These are phyloP conservation scores for Lactarius tabidus DNA, from an alignment of 768 basidiomycete species.

Conservation along the genomic window DNA sequence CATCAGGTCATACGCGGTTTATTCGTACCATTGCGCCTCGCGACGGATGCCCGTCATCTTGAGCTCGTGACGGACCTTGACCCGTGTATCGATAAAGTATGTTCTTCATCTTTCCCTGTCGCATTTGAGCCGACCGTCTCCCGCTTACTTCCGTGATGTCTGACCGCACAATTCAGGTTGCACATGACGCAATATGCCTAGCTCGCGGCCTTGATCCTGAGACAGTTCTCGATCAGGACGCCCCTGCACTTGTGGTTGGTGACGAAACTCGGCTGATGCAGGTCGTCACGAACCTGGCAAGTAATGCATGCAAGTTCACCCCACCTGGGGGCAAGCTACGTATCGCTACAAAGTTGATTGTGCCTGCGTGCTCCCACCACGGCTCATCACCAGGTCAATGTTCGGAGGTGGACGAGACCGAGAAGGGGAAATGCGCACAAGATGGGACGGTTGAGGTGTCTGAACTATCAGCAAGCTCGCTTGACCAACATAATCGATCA, in stretches of 20 bases:
- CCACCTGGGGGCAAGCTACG: slow-evolving; percentile 62
- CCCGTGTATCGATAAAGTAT: slow-evolving; percentile 56
- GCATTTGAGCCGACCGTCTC: background rate
- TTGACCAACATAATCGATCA: slow-evolving; percentile 50
- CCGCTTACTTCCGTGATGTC: background rate
- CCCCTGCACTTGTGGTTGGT: slow-evolving; percentile 71
- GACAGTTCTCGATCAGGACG: slow-evolving; percentile 42
- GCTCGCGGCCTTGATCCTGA: slow-evolving; percentile 51
- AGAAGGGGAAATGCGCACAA: background rate
- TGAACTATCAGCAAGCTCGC: slow-evolving; percentile 32
- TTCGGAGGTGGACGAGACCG: background rate
- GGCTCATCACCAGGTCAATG: background rate
- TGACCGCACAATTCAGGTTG: slow-evolving; percentile 39
- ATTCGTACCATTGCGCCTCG: slow-evolving; percentile 62
- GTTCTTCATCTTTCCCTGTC: slow-evolving; percentile 20
- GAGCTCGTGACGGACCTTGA: slow-evolving; percentile 69
- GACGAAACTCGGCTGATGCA: slow-evolving; percentile 81
- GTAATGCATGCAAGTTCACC: slow-evolving; percentile 81
- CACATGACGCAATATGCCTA: slow-evolving; percentile 54
- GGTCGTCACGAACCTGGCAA: slow-evolving; percentile 80
- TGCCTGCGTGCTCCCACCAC: slow-evolving; percentile 28
- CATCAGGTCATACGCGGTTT: slow-evolving; percentile 75
- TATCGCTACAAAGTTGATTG: slow-evolving; percentile 61
- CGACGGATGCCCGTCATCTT: slow-evolving; percentile 62
- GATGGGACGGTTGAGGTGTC: background rate